A percentile compares a stretch with the other conserved stretches of the same genome.
Conservation (phyloP, 148 eudicot species). For the Beta vulgaris region DNA sequence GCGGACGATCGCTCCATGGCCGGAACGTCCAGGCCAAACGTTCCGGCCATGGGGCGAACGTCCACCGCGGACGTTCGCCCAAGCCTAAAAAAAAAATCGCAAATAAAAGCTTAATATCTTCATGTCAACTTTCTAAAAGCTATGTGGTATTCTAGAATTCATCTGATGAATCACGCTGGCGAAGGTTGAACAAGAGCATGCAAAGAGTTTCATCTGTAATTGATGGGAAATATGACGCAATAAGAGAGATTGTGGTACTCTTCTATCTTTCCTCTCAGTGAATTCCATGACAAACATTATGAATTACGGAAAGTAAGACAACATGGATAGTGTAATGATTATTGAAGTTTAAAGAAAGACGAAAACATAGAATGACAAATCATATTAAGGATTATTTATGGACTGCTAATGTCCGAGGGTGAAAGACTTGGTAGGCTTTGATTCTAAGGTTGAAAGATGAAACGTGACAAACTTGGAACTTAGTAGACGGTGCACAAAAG, state of each 20-base stretch:
- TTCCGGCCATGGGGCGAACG: too few species aligned
- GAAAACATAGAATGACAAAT: background rate
- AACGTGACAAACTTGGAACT: background rate
- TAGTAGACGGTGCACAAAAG: background rate
- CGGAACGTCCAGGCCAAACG: too few species aligned
- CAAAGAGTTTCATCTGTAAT: slow-evolving; percentile 77
- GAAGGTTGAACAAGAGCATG: slow-evolving; percentile 64
- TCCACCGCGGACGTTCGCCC: too few species aligned
- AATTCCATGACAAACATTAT: background rate
- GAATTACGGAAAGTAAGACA: background rate
- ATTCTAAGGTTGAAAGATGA: background rate
- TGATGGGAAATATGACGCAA: slow-evolving; percentile 83
- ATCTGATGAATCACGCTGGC: slow-evolving; percentile 80
- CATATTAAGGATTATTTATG: background rate
- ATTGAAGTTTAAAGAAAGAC: background rate
- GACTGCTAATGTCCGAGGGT: background rate
- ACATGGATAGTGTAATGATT: background rate
- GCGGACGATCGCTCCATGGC: too few species aligned
- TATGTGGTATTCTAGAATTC: slow-evolving; percentile 57
- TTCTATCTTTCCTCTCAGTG: background rate
- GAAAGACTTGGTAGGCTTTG: background rate
- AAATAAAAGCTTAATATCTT: too few species aligned
- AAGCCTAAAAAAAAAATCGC: too few species aligned
- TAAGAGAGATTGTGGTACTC: slow-evolving; percentile 63
- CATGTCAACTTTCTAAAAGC: slow-evolving; percentile 8